Conservation (phyloP, 2,329 filamentous ascomycete genomes). For the Pyricularia grisea region DNA sequence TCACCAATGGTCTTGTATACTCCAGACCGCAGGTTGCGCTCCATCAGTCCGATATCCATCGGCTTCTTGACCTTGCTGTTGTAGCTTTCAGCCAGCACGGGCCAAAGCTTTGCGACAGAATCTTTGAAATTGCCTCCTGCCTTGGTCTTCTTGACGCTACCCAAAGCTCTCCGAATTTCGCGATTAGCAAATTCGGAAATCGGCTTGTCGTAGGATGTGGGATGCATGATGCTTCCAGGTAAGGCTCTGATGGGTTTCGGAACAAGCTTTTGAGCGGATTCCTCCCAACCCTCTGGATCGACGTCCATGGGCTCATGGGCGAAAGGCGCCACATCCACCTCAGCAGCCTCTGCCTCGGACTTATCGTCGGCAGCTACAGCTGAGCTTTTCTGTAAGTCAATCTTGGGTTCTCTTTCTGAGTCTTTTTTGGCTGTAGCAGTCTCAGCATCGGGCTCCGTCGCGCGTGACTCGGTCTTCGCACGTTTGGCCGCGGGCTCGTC, state of each 20-base stretch:
- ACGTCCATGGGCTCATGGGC: constrained; percentile 19
- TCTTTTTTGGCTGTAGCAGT: constrained; percentile 12
- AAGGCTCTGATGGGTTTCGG: constrained; percentile 16
- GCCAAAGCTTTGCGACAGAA: constrained; percentile 67
- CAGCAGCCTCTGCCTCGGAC: not conserved
- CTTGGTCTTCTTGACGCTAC: constrained; percentile 78
- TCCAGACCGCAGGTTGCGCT: constrained; percentile 64
- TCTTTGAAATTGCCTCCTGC: constrained; percentile 65
- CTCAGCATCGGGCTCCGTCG: constrained; percentile 18
- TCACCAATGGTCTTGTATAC: constrained; percentile 60
- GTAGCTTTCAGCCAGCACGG: constrained; percentile 68
- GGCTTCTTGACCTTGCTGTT: constrained; percentile 61
- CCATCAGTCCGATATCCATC: constrained; percentile 78
- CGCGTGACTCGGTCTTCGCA: constrained; percentile 49
- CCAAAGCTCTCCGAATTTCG: constrained; percentile 56
- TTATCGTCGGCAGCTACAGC: constrained; percentile 17
- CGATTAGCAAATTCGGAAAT: constrained; percentile 52
- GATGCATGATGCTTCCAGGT: constrained; percentile 30
- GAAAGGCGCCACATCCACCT: constrained; percentile 10
- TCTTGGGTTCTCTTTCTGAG: constrained; percentile 23
- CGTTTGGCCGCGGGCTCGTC: constrained; percentile 69
- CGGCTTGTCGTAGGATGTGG: constrained; percentile 31
- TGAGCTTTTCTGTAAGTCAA: constrained; percentile 11
- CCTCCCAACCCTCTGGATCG: constrained; percentile 7
- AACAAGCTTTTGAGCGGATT: not conserved